Evolutionary conservation across 1,284 basidiomycete genomes (phyloP).

Genomic region (Ustilago crameri): DNA sequence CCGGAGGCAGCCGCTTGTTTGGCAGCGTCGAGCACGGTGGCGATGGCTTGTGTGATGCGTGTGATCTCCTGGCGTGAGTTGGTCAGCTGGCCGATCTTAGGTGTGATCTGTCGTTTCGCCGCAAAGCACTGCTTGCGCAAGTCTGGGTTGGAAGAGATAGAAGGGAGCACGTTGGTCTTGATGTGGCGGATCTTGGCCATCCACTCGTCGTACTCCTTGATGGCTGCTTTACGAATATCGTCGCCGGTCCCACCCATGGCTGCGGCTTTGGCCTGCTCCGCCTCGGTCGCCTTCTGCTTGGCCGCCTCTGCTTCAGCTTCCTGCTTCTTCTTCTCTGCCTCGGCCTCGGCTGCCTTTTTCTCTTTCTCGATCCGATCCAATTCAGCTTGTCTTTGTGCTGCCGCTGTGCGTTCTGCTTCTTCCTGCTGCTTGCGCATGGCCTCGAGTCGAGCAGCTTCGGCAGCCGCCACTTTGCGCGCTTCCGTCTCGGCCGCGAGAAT

Average conservation of each 20-base stretch:
- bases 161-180: constrained; percentile 79
- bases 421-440: constrained; percentile 53
- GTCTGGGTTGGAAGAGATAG: constrained; percentile 76
- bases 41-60: constrained; percentile 78
- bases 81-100: constrained; percentile 90
- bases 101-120: constrained; percentile 84
- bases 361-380: constrained; percentile 54
- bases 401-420: constrained; percentile 57
- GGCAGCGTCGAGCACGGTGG: constrained; percentile 71
- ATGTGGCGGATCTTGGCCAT: constrained; percentile 72
- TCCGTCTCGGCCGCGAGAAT: constrained; percentile 60
- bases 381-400: constrained; percentile 53
- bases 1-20: constrained; percentile 65
- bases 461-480: constrained; percentile 42
- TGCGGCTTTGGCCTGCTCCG: constrained; percentile 28
- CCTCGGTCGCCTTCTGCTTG: constrained; percentile 44
- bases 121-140: constrained; percentile 70
- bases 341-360: constrained; percentile 47
- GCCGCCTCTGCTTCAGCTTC: constrained; percentile 36
- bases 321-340: constrained; percentile 33
- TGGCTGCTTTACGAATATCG: constrained; percentile 41
- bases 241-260: constrained; percentile 45
- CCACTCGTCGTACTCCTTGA: constrained; percentile 54
- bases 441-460: constrained; percentile 54
- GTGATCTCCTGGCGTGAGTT: constrained; percentile 79